Base-by-base conservation (phyloP, 73 alveolate species). In the Paramecium caudatum region DNA sequence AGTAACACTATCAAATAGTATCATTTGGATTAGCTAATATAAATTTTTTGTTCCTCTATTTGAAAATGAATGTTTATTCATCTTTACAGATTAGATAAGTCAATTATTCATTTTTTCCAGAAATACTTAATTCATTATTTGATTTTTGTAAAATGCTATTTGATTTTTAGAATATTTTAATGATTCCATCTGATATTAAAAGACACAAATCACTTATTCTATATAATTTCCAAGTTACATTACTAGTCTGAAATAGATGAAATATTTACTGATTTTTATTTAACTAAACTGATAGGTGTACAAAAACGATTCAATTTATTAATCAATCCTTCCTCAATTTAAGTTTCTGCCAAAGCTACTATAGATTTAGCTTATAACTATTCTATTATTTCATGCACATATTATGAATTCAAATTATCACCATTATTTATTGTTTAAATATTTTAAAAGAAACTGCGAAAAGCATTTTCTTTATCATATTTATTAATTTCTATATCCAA, bases 341-440 rank as follows among this genome's bases (percentile, higher is more conserved):
- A 7, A 16, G 17, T 15, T 8, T 74, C 88, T 36, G 19, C 5
- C 12, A 74, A 74, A 10, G 2, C 43, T 2, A 74, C 88, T 21
- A 74, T 74, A 5, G 36, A 23, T 3, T 37, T 16, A 15, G 88
- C 49, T 41, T 41, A 15, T 5, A 55, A 55, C 30, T 55, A 37
- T 12, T 74, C 88, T 16, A 74, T 41, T 9, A 45, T 74, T 6
- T 16, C 36, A 21, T 23, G 10, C n/a, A 74, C 32, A 41, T 9
- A 74, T 10, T 74, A 21, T 9, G 43, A 41, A 41, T n/a, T 74
- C 21, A 74, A 74, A 15, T 74, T 74, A 41, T 43, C 65, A n/a
- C 88, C 88, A 74, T 74, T 74, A 43, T 74, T 74, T 21, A 74
- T 74, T 1, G 68, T 74, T 74, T 74, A 15, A 7, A 74, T 74